Base-by-base conservation (phyloP, 768 basidiomycete genomes). In the Calocybe indica region DNA sequence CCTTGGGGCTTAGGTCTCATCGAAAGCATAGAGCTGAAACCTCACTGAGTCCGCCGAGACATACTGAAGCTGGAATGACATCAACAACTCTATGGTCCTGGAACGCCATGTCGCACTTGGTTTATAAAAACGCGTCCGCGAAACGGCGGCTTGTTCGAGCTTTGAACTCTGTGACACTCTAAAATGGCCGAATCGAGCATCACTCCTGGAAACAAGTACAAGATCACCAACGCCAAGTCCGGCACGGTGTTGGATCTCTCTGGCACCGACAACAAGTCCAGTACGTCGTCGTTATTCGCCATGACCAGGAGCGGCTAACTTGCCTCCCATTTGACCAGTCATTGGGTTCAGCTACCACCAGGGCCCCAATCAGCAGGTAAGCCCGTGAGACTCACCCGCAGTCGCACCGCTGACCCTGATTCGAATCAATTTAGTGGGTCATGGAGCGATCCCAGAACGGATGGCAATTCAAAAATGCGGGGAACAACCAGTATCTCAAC, bases 191-290 rank as follows among this genome's bases (percentile, higher is more conserved):
- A 22, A 22, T 22, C 22, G 2, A 22, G 22, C 22, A 22, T 22
- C 22, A 22, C 22, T 22, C 22, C 66, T 29, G 73, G 75, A n/a
- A 46, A 34, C 11, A 66, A 55, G 0, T 82, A 78, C 63, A 66
- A 54, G 32, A 67, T 83, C 54, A 64, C 58, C 37, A 84, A 83
- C 61, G 69, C 62, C 55, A 73, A 78, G 61, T 65, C 71, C 6
- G 71, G 70, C 3, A 82, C 74, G 4, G 75, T 70, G 22, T 52
- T 81, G 22, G 80, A 83, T 54, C 68, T 83, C 48, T 82, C 80
- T 12, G 78, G 72, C 3, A 64, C 49, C 6, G 79, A 82, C 57
- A 69, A 75, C 49, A 58, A 40, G 6, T 69, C 76, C 40, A 68
- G 78, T 77, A 49, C 28, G 74, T 63, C 5, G 31, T 45, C 22